Conservation (phyloP, 2,329 filamentous ascomycete species). For the Fusarium odoratissimum region DNA sequence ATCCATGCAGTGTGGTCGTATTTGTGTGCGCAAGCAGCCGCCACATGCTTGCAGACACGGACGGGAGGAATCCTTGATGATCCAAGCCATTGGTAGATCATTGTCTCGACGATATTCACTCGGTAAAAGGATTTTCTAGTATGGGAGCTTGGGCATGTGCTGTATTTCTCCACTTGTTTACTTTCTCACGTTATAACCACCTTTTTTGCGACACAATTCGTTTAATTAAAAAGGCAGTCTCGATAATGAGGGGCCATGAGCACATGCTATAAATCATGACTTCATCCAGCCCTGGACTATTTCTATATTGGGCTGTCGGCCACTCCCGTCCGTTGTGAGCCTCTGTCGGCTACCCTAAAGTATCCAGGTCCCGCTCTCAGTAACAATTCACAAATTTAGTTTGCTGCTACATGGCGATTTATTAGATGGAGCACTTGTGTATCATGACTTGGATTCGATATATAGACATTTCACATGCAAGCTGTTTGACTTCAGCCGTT, state of each 20-base stretch:
- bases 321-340: constrained; percentile 11
- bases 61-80: not conserved
- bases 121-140: not conserved
- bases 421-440: not conserved
- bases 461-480: not conserved
- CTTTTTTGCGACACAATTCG: not conserved
- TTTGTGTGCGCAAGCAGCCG: constrained; percentile 35
- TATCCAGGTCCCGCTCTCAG: not conserved
- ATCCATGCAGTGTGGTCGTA: constrained; percentile 35
- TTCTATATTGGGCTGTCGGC: constrained; percentile 30
- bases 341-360: constrained; percentile 32
- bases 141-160: not conserved
- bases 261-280: constrained; percentile 32
- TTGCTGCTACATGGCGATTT: not conserved
- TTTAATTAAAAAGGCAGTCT: not conserved
- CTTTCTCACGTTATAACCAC: not conserved
- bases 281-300: constrained; percentile 42
- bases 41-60: constrained; percentile 26
- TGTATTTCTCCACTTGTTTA: not conserved
- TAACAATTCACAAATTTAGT: not conserved
- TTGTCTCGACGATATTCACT: not conserved
- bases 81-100: not conserved
- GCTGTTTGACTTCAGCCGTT: not conserved
- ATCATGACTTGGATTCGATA: no score
- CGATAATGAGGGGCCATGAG: constrained; percentile 21